Base-by-base conservation (phyloP, 2,329 filamentous ascomycete genomes). In the Trichophyton benhamiae region DNA sequence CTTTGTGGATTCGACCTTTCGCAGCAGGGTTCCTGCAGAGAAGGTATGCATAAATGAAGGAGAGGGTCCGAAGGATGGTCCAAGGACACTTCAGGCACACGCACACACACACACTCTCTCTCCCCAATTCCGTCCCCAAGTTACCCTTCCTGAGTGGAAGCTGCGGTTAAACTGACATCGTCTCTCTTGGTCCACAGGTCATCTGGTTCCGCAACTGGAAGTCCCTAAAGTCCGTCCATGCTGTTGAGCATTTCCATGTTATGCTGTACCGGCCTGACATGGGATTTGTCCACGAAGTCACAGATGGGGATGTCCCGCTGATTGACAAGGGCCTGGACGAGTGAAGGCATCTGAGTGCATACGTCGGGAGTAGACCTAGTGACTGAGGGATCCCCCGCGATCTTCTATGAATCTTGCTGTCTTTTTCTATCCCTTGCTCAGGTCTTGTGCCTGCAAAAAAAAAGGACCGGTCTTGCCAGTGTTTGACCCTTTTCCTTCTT, bases 181-280 rank as follows among this genome's bases (percentile, higher is more conserved):
- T 36, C 30, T 36, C 11, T 38, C 33, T 13, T 38, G 9, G 11
- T 38, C 15, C 15, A 30, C 38, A 65, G 90, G 78, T 86, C 27
- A 70, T 83, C 60, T 86, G 83, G 83, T 86, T 86, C 68, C 85
- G 84, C 76, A 86, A 86, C 66, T 84, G 82, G 77, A 80, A 78
- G 15, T 78, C 77, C 42, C 67, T 85, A 70, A 83, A 86, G 71
- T 84, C 81, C 65, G 81, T 86, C 44, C 74, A 82, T 61, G 79
- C 79, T 0, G 70, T 83, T 48, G 81, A 83, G 66, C 81, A 83
- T 74, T 74, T 83, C 11, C 81, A 83, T 72, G 74, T 83, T 20
- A 70, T 83, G 46, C 78, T 96, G 60, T 88, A 86, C 72, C 80
- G 89, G 67, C 86, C 91, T 0, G 85, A 92, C 67, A 77, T 79